Evolutionary conservation across 2,329 filamentous ascomycete genomes (phyloP).

Genomic region (Hyphodiscus sp.): DNA sequence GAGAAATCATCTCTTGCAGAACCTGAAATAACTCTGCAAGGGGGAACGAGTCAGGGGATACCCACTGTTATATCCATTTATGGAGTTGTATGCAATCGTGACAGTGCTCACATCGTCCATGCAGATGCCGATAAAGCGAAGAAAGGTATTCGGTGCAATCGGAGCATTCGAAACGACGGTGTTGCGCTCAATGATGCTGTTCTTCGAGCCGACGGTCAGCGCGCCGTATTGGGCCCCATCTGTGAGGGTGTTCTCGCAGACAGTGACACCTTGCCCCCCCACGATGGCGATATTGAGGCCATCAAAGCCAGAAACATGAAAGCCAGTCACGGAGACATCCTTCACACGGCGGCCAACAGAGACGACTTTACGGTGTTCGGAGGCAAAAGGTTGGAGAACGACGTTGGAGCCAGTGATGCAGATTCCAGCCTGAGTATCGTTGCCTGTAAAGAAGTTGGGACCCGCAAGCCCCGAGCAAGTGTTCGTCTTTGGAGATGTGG

Average conservation of each 20-base stretch:
- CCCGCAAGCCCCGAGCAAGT: no score
- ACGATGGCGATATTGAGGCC: conserved; percentile 34
- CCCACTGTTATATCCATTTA: conserved; percentile 24
- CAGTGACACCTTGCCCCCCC: conserved; percentile 27
- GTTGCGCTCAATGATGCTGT: conserved; percentile 28
- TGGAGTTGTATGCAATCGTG: conserved; percentile 25
- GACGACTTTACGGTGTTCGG: conserved; percentile 29
- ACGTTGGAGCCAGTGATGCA: conserved; percentile 31
- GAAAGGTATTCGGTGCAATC: not conserved
- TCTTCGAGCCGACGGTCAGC: conserved; percentile 32
- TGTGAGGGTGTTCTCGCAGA: conserved; percentile 25
- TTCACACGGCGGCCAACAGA: conserved; percentile 26
- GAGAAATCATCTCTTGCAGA: no score
- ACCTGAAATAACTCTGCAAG: no score
- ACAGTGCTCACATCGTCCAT: conserved; percentile 31
- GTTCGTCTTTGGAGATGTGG: conserved; percentile 12
- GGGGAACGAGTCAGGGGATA: no score
- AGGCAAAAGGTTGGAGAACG: conserved; percentile 19
- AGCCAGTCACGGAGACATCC: conserved; percentile 30
- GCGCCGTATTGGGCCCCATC: conserved; percentile 30
- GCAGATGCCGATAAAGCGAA: conserved; percentile 30
- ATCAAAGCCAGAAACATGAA: conserved; percentile 28
- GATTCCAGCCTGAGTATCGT: conserved; percentile 25
- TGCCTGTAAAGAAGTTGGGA: no score
- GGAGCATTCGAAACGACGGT: conserved; percentile 17